phyloP scores from a whole-genome alignment of 257 asterid species.

The Galeopsis tetrahit region DNA sequence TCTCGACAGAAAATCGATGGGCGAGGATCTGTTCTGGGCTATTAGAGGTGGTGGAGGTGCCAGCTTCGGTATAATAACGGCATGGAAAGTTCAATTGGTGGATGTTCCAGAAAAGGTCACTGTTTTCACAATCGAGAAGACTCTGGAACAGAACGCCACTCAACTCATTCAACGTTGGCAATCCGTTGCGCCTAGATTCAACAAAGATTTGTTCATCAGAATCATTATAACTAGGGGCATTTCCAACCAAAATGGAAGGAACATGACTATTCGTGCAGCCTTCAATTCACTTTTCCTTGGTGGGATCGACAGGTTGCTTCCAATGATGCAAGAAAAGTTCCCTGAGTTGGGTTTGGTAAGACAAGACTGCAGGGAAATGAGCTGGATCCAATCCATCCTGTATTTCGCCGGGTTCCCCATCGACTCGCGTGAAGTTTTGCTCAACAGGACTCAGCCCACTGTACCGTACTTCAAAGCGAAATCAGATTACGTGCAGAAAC shows the following conservation, averaged over 20 bases:
- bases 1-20: too few relatives aligned
- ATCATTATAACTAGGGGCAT: background rate
- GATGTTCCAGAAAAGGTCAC: conserved; percentile 28
- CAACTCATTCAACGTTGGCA: conserved; percentile 39
- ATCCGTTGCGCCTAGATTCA: conserved; percentile 18
- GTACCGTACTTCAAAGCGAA: conserved; percentile 38
- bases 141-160: conserved; percentile 23
- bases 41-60: conserved; percentile 21
- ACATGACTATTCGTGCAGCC: conserved; percentile 25
- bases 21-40: background rate
- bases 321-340: conserved; percentile 33
- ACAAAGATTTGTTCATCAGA: conserved; percentile 33
- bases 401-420: background rate
- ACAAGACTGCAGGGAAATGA: conserved; percentile 44
- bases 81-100: conserved; percentile 21
- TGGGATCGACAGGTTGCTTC: conserved; percentile 25
- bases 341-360: conserved; percentile 44
- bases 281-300: conserved; percentile 42
- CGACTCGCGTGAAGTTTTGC: conserved; percentile 2
- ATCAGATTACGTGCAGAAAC: conserved; percentile 41
- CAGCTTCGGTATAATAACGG: conserved; percentile 23
- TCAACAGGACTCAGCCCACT: conserved; percentile 28
- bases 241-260: conserved; percentile 20
- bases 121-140: conserved; percentile 16
- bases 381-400: conserved; percentile 36